These are phyloP conservation scores for Silene coronaria DNA, from an alignment of 179 eudicot species.

Conservation along the genomic window DNA sequence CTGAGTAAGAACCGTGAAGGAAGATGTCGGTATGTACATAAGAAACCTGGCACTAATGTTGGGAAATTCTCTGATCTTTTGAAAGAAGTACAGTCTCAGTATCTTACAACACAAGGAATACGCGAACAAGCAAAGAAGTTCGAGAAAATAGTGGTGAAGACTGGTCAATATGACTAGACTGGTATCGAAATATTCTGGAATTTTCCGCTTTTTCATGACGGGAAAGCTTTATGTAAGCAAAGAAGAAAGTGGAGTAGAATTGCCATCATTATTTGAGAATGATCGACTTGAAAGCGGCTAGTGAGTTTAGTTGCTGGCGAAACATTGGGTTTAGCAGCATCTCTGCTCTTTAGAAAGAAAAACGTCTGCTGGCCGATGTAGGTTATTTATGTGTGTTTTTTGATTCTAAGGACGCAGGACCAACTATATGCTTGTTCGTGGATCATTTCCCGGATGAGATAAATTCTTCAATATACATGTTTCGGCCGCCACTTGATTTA, in stretches of 20 bases:
- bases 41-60: background rate
- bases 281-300: background rate
- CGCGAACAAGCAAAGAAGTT: constrained; percentile 16
- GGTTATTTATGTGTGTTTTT: too few relatives aligned
- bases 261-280: background rate
- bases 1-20: background rate
- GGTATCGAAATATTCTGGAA: constrained; percentile 12
- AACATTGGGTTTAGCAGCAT: background rate
- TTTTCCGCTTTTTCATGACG: background rate
- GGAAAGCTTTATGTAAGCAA: constrained; percentile 3
- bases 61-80: constrained; percentile 9
- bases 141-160: constrained; percentile 15
- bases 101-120: constrained; percentile 10
- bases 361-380: too few relatives aligned
- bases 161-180: background rate
- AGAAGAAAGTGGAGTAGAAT: constrained; percentile 16
- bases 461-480: too few relatives aligned
- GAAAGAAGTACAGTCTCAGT: constrained; percentile 1
- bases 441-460: too few relatives aligned
- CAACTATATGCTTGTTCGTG: too few relatives aligned
- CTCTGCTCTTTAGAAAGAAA: background rate
- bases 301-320: constrained; percentile 2
- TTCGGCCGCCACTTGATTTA: too few relatives aligned
- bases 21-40: background rate
- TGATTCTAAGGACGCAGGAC: too few relatives aligned